A percentile compares a stretch with the other conserved stretches of the same genome.
These are phyloP conservation scores for Pelargonium citronellum DNA, from an alignment of 441 rosid genomes.

Conservation along the genomic window DNA sequence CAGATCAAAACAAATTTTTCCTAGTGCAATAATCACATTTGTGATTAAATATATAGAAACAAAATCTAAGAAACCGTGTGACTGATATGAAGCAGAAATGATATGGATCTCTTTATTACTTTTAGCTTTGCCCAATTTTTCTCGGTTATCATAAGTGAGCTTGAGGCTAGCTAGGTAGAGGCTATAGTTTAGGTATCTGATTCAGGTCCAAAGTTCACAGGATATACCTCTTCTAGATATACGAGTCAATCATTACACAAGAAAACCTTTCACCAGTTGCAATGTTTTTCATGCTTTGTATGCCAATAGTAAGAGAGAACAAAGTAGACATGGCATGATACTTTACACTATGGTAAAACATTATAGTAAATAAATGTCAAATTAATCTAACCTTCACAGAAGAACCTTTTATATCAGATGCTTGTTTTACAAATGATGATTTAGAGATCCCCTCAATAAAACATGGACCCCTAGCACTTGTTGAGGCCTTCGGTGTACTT, in stretches of 20 bases:
- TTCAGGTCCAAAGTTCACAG: background rate
- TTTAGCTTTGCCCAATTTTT: background rate
- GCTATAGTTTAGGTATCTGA: background rate
- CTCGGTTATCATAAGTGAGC: background rate
- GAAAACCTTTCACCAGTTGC: background rate
- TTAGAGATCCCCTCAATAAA: slow-evolving; percentile 94
- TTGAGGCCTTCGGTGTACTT: slow-evolving; percentile 53
- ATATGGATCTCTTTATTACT: background rate
- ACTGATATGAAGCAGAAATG: background rate
- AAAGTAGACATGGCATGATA: background rate
- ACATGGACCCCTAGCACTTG: slow-evolving; percentile 57
- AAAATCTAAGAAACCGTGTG: background rate
- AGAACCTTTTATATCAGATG: slow-evolving; percentile 79
- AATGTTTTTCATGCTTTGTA: background rate
- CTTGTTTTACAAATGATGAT: slow-evolving; percentile 75
- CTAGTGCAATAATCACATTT: background rate
- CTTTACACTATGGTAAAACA: background rate
- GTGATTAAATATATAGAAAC: background rate
- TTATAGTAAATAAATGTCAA: background rate
- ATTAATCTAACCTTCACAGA: slow-evolving; percentile 69
- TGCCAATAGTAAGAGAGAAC: background rate
- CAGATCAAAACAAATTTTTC: background rate
- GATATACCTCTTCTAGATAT: slow-evolving; percentile 3
- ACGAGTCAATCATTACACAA: background rate
- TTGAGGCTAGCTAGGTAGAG: background rate